These are phyloP conservation scores for Talaromyces sp. DNA, from an alignment of 2,329 filamentous ascomycete genomes.

Conservation along the genomic window DNA sequence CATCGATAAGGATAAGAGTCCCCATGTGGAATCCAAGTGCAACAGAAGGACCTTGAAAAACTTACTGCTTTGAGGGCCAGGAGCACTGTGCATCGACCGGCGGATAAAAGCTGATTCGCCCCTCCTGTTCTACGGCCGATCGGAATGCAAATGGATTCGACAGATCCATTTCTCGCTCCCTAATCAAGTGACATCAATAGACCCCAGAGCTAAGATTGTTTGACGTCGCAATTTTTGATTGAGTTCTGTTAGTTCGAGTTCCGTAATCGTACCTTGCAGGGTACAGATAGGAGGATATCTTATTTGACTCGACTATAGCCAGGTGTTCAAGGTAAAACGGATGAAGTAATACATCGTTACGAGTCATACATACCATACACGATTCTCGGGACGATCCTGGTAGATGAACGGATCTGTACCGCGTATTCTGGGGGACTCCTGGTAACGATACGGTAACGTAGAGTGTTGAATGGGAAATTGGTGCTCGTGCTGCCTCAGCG, in stretches of 20 bases:
- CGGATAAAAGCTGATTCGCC: not conserved
- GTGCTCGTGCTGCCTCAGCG: conserved; percentile 2
- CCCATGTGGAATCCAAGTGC: not conserved
- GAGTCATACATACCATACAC: not conserved
- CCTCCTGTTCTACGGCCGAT: not conserved
- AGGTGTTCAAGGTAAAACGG: conserved; percentile 43
- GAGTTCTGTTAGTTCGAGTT: not conserved
- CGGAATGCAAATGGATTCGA: not conserved
- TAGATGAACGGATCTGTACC: not conserved
- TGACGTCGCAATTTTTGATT: not conserved
- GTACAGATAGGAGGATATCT: not conserved
- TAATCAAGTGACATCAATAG: not conserved
- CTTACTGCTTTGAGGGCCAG: not conserved
- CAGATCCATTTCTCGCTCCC: not conserved
- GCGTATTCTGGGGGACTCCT: not conserved
- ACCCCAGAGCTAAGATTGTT: not conserved
- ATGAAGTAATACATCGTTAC: not conserved
- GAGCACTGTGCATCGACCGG: not conserved
- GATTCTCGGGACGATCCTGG: no score
- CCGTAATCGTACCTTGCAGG: conserved; percentile 2
- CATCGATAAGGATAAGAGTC: not conserved
- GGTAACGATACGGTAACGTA: not conserved
- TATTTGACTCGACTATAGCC: not conserved
- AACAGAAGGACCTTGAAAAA: not conserved
- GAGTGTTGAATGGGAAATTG: not conserved